A percentile compares a stretch with the other conserved stretches of the same genome.
phyloP scores from a whole-genome alignment of 352 stramenopile genomes.

The Pythium vanterpoolii region DNA sequence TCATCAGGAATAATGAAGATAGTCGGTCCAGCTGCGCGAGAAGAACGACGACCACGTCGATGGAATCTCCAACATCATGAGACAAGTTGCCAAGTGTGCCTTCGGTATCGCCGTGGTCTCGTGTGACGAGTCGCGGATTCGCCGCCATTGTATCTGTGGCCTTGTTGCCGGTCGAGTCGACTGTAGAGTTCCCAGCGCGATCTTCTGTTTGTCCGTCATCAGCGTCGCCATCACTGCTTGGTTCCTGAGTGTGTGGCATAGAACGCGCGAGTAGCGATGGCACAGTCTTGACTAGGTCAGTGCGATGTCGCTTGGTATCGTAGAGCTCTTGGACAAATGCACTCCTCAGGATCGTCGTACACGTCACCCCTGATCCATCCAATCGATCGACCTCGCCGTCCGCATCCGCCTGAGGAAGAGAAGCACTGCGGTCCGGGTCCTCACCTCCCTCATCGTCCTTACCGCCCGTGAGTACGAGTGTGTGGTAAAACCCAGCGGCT shows the following conservation, averaged over 20 bases:
- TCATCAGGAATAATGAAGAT: constrained; percentile 42
- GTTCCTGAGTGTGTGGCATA: background rate
- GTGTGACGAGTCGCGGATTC: background rate
- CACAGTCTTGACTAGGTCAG: constrained; percentile 5
- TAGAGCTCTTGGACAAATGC: background rate
- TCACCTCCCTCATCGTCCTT: constrained; percentile 51
- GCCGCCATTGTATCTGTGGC: background rate
- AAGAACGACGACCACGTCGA: constrained; percentile 51
- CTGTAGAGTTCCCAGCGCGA: background rate
- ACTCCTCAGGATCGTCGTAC: background rate
- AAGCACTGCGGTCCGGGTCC: constrained; percentile 4
- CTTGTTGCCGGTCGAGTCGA: background rate
- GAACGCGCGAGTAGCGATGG: background rate
- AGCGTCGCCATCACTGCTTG: constrained; percentile 29
- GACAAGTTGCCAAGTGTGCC: background rate
- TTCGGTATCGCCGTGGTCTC: background rate
- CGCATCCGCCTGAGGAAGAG: background rate
- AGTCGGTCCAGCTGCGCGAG: constrained; percentile 81
- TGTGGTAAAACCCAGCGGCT: constrained; percentile 93
- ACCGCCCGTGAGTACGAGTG: constrained; percentile 84
- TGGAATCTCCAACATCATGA: constrained; percentile 16
- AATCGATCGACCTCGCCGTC: background rate
- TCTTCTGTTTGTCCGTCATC: constrained; percentile 55
- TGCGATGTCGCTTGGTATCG: background rate
- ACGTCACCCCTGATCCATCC: background rate